These are phyloP conservation scores for Bacidia rubella DNA, from an alignment of 495 filamentous ascomycete genomes.

Conservation along the genomic window DNA sequence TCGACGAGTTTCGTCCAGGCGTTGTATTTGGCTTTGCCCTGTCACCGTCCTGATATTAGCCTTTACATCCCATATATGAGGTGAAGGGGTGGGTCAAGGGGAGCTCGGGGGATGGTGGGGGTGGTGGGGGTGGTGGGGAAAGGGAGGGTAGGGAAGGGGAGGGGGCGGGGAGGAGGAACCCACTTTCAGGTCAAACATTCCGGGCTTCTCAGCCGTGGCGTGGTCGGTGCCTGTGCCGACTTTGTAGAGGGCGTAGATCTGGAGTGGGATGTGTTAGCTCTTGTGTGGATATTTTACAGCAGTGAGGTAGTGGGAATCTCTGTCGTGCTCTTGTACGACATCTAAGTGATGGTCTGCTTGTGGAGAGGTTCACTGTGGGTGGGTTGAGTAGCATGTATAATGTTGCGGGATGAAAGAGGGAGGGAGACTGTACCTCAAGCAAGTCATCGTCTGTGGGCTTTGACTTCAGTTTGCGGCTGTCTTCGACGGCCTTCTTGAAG, in stretches of 20 bases:
- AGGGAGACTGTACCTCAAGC: conserved; percentile 36
- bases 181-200: conserved; percentile 43
- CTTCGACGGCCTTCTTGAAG: conserved; percentile 40
- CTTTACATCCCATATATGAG: too few species aligned
- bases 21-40: conserved; percentile 69
- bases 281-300: too few species aligned
- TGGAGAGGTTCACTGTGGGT: not conserved
- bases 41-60: not conserved
- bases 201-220: conserved; percentile 29
- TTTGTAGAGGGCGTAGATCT: conserved; percentile 52
- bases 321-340: too few species aligned
- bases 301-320: too few species aligned
- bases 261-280: conserved; percentile 1
- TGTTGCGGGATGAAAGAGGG: not conserved
- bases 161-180: not conserved
- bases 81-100: not conserved
- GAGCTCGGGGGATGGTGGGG: not conserved
- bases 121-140: not conserved
- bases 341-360: too few species aligned
- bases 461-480: conserved; percentile 44
- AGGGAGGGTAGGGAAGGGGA: not conserved
- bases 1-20: conserved; percentile 52
- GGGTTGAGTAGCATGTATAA: not conserved
- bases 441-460: conserved; percentile 40
- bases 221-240: conserved; percentile 32